phyloP scores from a whole-genome alignment of 2,329 filamentous ascomycete species.

The Lecanosticta acicola region DNA sequence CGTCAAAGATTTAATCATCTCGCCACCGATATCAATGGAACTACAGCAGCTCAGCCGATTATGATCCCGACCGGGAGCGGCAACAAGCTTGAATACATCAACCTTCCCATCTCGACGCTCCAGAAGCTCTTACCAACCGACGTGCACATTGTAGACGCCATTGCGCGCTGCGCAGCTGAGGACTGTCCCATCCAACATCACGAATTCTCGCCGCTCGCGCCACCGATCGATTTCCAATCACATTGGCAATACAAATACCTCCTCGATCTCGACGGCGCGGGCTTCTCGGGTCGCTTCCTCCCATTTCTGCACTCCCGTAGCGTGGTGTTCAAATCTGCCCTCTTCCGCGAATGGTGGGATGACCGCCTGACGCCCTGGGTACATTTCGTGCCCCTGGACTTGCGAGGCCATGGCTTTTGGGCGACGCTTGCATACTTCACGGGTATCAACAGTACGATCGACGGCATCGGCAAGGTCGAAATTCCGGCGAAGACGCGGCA shows the following conservation, averaged over 20 bases:
- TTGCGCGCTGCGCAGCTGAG: slow-evolving; percentile 50
- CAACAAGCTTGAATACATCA: slow-evolving; percentile 51
- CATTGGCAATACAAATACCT: slow-evolving; percentile 65
- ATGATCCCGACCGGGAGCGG: slow-evolving; percentile 45
- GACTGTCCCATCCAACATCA: slow-evolving; percentile 50
- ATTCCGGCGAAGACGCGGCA: slow-evolving; percentile 39
- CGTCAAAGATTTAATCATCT: slow-evolving; percentile 68
- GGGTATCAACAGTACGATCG: slow-evolving; percentile 49
- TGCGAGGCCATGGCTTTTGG: slow-evolving; percentile 67
- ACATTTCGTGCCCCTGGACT: slow-evolving; percentile 73
- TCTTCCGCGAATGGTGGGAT: slow-evolving; percentile 77
- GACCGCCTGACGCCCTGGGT: slow-evolving; percentile 68
- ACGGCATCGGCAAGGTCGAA: slow-evolving; percentile 37
- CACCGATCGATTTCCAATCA: slow-evolving; percentile 47
- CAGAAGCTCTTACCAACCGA: slow-evolving; percentile 52
- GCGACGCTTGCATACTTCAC: slow-evolving; percentile 69
- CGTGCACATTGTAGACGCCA: slow-evolving; percentile 55
- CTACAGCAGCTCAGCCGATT: slow-evolving; percentile 47
- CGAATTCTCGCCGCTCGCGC: slow-evolving; percentile 47
- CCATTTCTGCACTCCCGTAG: slow-evolving; percentile 60
- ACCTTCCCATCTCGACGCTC: slow-evolving; percentile 49
- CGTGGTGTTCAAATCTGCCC: slow-evolving; percentile 63
- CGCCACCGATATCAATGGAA: slow-evolving; percentile 53
- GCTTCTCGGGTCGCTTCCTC: slow-evolving; percentile 61
- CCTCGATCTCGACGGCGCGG: slow-evolving; percentile 63